A percentile compares a stretch with the other conserved stretches of the same genome.
phyloP scores from a whole-genome alignment of 495 filamentous ascomycete genomes.

The Glonium stellatum region DNA sequence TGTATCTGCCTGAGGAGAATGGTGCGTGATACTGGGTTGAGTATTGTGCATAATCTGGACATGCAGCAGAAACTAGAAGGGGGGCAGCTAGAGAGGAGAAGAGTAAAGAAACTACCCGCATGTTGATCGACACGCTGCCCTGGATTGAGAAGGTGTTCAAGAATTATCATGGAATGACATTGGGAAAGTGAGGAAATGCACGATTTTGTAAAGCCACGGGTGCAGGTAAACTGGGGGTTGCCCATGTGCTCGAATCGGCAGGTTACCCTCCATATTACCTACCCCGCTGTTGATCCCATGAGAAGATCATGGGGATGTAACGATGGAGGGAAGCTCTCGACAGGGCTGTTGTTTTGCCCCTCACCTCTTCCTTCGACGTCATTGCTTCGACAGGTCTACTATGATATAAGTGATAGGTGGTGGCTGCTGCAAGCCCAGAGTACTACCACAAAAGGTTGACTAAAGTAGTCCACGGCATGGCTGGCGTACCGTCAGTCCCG shows the following conservation, averaged over 20 bases:
- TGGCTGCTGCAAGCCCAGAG: not conserved
- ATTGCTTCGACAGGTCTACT: not conserved
- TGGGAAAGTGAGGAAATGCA: slow-evolving; percentile 4
- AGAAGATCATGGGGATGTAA: not conserved
- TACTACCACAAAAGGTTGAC: not conserved
- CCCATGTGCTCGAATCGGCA: slow-evolving; percentile 9
- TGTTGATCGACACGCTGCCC: not conserved
- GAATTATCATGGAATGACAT: not conserved
- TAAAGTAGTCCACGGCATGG: too few species aligned
- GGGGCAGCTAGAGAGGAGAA: not conserved
- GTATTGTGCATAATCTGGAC: slow-evolving; percentile 37
- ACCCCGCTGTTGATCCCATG: slow-evolving; percentile 25
- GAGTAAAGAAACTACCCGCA: not conserved
- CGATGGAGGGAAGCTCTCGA: not conserved
- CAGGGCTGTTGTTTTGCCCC: not conserved
- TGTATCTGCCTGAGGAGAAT: slow-evolving; percentile 36
- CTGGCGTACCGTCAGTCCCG: not conserved
- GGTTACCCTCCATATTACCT: slow-evolving; percentile 21
- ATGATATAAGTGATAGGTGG: not conserved
- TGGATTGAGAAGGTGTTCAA: not conserved
- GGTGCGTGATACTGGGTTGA: slow-evolving; percentile 32
- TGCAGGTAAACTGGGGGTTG: slow-evolving; percentile 3
- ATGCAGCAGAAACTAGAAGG: slow-evolving; percentile 21
- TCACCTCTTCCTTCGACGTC: not conserved
- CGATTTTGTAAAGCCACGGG: not conserved